Base-by-base conservation (phyloP, 495 filamentous ascomycete genomes). In the Aspergillus mulundensis region DNA sequence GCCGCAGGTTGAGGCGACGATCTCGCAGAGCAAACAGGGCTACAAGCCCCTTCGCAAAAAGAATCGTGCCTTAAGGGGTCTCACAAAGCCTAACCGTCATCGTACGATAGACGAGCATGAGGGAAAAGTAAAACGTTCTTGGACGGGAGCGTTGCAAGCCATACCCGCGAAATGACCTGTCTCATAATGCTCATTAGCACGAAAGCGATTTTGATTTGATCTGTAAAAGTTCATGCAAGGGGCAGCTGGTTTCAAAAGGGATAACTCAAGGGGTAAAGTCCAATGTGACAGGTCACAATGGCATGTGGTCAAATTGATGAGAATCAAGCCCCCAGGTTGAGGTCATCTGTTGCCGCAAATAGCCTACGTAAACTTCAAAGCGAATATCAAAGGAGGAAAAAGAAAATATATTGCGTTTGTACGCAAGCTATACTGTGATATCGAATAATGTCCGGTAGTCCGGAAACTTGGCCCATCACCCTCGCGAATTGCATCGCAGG, bases 391-490 rank as follows among this genome's bases (percentile, higher is more conserved):
- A 36, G 2, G 12, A 7, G 12, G 5, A 14, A 36, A 36, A 36
- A 36, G 32, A 36, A 30, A 15, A 40, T 18, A 40, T 12, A 16
- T 6, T 40, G 21, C 34, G 47, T 46, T 58, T 39, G 50, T 50
- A 40, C 41, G 39, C 45, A 34, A 57, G 41, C 40, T 53, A 41
- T 53, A 45, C 28, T 52, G 49, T 45, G 57, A 32, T 58, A 61
- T 56, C 41, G 39, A 57, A 53, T 30, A 19, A 21, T 42, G 23
- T 47, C 43, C 43, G 25, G 44, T n/a, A 28, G 50, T 36, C 48
- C 36, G 40, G 36, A 58, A 58, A 52, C 25, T 42, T 56, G 43
- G 56, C 61, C 64, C 58, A 66, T 58, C 64, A 61, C 64, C 64
- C 61, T 50, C 47, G 19, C 43, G 43, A 34, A 38, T 25, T 15